A percentile compares a stretch with the other conserved stretches of the same genome.
Evolutionary conservation across 805 yeast genomes (phyloP).

Genomic region (Kregervanrija fluxuum): DNA sequence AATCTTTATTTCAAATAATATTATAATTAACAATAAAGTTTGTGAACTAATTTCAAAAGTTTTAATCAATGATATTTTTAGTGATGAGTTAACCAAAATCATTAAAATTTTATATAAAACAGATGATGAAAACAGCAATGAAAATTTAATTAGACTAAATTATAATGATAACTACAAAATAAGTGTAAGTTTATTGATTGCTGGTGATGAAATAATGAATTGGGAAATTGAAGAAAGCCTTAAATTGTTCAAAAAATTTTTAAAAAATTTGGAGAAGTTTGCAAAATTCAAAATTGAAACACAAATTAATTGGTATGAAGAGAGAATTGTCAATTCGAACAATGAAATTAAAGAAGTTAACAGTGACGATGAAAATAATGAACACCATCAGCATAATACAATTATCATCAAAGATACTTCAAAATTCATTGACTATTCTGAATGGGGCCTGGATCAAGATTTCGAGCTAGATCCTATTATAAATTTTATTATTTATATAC

Average conservation of each 20-base stretch:
- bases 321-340: slow-evolving; percentile 19
- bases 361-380: slow-evolving; percentile 12
- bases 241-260: slow-evolving; percentile 46
- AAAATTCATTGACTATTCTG: slow-evolving; percentile 76
- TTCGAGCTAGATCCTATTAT: slow-evolving; percentile 54
- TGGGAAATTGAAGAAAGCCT: slow-evolving; percentile 69
- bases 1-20: slow-evolving; percentile 24
- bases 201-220: slow-evolving; percentile 54
- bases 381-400: neutral
- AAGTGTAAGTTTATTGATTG: slow-evolving; percentile 68
- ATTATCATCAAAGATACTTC: slow-evolving; percentile 49
- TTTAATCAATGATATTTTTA: slow-evolving; percentile 34
- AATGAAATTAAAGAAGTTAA: slow-evolving; percentile 21
- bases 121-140: slow-evolving; percentile 13
- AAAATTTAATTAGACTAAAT: slow-evolving; percentile 36
- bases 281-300: slow-evolving; percentile 73
- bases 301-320: slow-evolving; percentile 66
- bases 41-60: slow-evolving; percentile 31
- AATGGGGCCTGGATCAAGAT: slow-evolving; percentile 57
- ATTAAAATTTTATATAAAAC: slow-evolving; percentile 14
- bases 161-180: slow-evolving; percentile 65
- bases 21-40: slow-evolving; percentile 23
- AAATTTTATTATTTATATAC: slow-evolving; percentile 65
- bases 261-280: slow-evolving; percentile 40
- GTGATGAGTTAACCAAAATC: slow-evolving; percentile 25